phyloP scores from a whole-genome alignment of 2,329 filamentous ascomycete genomes.

The Xylariomycetidae sp. region DNA sequence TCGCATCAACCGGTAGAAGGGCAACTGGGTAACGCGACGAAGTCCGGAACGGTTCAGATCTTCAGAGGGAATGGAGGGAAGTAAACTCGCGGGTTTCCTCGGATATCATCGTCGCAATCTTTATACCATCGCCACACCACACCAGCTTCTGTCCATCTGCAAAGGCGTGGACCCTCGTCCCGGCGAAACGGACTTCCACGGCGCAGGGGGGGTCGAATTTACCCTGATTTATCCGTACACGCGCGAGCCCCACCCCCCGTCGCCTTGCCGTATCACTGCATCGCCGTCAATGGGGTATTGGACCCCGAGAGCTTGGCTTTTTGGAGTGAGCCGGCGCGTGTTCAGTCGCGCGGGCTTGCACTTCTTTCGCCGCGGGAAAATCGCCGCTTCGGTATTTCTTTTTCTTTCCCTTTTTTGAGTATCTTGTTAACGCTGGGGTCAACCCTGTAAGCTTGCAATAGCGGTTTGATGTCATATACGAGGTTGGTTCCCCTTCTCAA shows the following conservation, averaged over 20 bases:
- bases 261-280: neutral
- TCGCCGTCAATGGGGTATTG: too few relatives aligned
- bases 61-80: neutral
- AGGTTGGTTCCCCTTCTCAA: too few relatives aligned
- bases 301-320: neutral
- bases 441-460: too few relatives aligned
- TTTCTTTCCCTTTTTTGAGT: too few relatives aligned
- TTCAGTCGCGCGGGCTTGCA: too few relatives aligned
- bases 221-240: slow-evolving; percentile 26
- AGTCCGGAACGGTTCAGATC: neutral
- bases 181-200: slow-evolving; percentile 19
- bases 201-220: slow-evolving; percentile 3
- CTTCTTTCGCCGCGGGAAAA: too few relatives aligned
- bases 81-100: neutral
- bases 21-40: neutral
- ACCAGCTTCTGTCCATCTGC: slow-evolving; percentile 2
- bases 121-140: slow-evolving; percentile 2
- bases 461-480: too few relatives aligned
- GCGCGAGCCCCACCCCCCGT: neutral
- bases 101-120: neutral
- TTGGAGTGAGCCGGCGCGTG: neutral
- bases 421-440: too few relatives aligned
- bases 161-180: slow-evolving; percentile 9
- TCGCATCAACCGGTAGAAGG: neutral
- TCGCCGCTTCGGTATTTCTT: too few relatives aligned